Evolutionary conservation across 345 rosid species (phyloP), one percentile per base, ranked within the genome.

Genomic region (Gossypioides kirkii): DNA sequence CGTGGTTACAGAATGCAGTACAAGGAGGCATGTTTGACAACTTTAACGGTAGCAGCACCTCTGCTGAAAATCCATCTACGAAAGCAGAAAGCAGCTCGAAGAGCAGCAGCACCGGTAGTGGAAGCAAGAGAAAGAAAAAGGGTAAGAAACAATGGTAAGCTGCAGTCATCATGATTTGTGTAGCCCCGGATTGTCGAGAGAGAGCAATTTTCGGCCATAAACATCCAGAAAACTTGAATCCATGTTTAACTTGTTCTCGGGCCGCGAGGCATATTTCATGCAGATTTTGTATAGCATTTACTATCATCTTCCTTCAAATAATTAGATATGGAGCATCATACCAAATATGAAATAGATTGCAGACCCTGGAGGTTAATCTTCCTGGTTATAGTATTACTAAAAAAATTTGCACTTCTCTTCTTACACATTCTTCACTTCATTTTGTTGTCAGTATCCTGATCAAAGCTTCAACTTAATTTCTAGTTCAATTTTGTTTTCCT

Each of bases 1-100:
- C 86, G 80, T 95, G 99, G 99, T 84, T 92, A 45, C 97, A 88
- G 87, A 92, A 89, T 50, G 99, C 99, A 0, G 84, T 82, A 72
- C 96, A 88, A 75, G 78, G 96, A 0, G 99, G 98, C 47, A 65
- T 81, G 79, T 95, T 92, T 65, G 93, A 90, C 73, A 86, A 83
- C 80, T 74, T 79, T 46, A 63, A 61, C 0, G 81, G 76, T 55
- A 76, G 81, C 54, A 58, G 81, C 53, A 60, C 79, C 23, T 61
- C 83, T 2, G 55, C 83, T 0, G 86, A 81, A 53, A 84, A 73
- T 74, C 81, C 91, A 53, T 75, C 87, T 43, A 45, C 85, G 56
- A 84, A 81, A 66, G 76, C 83, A 2, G 84, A 83, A 41, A 77
- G 69, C 56, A 77, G 83, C 69, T 74, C 85, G 25, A 80, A 84